Evolutionary conservation across 306 rosid species (phyloP).

Genomic region (Cucumis hystrix): DNA sequence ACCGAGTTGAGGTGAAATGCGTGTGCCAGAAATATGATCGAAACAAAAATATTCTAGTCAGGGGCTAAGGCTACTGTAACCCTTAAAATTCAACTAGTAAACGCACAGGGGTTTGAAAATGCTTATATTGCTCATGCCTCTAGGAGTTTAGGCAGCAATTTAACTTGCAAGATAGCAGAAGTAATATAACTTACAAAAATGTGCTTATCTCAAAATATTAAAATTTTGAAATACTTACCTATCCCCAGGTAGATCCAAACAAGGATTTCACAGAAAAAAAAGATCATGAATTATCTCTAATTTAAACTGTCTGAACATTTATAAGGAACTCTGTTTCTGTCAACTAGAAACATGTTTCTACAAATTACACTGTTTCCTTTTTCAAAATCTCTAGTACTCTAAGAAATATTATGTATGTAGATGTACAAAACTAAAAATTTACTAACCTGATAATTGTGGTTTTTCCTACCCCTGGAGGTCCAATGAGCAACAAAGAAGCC

Average conservation of each 20-base stretch:
- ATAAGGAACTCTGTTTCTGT: neutral
- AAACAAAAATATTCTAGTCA: neutral
- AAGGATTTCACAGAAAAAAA: neutral
- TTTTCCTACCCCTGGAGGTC: slow-evolving; percentile 97
- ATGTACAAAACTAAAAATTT: neutral
- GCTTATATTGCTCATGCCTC: neutral
- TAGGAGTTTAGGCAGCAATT: neutral
- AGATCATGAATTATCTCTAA: neutral
- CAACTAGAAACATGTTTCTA: neutral
- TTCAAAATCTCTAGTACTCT: neutral
- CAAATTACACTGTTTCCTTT: neutral
- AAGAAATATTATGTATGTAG: neutral
- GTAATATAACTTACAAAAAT: neutral
- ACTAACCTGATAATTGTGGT: slow-evolving; percentile 84
- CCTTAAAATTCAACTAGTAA: neutral
- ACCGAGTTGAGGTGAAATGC: neutral
- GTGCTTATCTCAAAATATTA: neutral
- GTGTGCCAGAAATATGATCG: neutral
- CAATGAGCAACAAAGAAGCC: slow-evolving; percentile 79
- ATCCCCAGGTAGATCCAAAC: neutral
- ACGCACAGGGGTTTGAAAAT: neutral
- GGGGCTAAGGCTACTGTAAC: neutral
- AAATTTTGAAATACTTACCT: neutral
- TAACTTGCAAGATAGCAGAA: neutral
- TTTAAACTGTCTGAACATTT: neutral